Conservation (phyloP, 1,284 basidiomycete species). For the Trichosporon sp. region DNA sequence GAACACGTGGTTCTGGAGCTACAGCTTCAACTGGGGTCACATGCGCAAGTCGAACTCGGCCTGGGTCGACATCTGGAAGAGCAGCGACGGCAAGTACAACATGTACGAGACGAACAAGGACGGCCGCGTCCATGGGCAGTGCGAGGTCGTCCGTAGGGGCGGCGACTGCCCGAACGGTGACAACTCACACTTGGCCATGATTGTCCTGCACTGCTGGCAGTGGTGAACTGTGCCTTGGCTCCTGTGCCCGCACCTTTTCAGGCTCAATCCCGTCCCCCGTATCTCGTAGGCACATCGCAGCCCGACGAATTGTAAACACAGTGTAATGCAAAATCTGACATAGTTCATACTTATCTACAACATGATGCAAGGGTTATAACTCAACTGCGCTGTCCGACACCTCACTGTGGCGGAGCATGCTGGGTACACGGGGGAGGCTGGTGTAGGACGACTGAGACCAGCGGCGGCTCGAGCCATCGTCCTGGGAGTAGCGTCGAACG, state of each 20-base stretch:
- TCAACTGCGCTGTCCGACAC: neutral
- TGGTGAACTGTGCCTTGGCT: neutral
- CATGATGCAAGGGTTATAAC: neutral
- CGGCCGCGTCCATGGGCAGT: neutral
- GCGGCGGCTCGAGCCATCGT: neutral
- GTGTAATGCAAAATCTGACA: neutral
- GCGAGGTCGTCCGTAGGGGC: neutral
- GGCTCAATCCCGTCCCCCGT: too few relatives aligned
- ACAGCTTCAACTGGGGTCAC: neutral
- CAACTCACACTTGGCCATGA: neutral
- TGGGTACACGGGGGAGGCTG: neutral
- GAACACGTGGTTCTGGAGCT: neutral
- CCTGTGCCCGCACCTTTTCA: too few relatives aligned
- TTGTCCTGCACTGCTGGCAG: neutral
- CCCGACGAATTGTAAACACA: neutral
- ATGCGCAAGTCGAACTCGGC: neutral
- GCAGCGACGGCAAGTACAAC: neutral
- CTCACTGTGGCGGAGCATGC: neutral
- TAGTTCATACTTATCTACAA: neutral
- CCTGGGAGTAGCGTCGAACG: neutral
- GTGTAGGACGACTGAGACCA: neutral
- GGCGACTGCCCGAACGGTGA: neutral
- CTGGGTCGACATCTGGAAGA: neutral
- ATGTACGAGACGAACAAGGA: neutral
- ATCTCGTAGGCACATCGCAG: too few relatives aligned